A percentile compares a stretch with the other conserved stretches of the same genome.
Conservation (phyloP, 805 yeast genomes). For the Myxozyma geophila region DNA sequence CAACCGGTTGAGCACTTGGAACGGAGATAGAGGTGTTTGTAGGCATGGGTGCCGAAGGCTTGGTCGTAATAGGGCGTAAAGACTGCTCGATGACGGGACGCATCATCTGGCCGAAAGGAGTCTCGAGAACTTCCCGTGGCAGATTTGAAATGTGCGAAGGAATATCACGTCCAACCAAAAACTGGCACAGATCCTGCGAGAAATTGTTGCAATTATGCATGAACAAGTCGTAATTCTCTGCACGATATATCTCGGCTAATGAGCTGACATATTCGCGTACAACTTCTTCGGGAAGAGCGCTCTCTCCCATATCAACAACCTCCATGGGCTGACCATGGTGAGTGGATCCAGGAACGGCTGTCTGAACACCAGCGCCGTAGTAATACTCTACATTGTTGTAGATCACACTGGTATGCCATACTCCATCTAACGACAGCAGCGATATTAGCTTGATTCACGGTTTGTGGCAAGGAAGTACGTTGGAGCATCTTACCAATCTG, state of each 20-base stretch:
- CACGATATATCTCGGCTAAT: conserved; percentile 52
- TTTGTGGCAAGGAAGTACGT: conserved; percentile 29
- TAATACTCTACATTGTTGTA: conserved; percentile 61
- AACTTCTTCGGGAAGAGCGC: conserved; percentile 57
- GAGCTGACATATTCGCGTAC: conserved; percentile 60
- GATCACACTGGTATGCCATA: conserved; percentile 66
- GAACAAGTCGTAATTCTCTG: conserved; percentile 59
- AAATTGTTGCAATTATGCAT: conserved; percentile 73
- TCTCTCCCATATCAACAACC: conserved; percentile 58
- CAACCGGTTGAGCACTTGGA: not conserved
- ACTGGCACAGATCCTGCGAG: conserved; percentile 60
- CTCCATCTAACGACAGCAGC: conserved; percentile 53
- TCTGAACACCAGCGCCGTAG: conserved; percentile 63
- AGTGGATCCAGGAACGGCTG: conserved; percentile 55
- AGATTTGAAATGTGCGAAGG: conserved; percentile 58
- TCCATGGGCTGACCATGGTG: conserved; percentile 64
- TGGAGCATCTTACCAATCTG: conserved; percentile 34
- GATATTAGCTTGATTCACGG: not conserved
- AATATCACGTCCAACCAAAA: conserved; percentile 59
- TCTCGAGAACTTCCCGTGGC: conserved; percentile 57
- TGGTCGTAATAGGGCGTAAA: conserved; percentile 40
- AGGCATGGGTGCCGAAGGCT: conserved; percentile 18
- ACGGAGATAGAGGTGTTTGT: not conserved
- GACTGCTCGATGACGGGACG: conserved; percentile 45
- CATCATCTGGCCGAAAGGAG: conserved; percentile 58